Conservation (phyloP, 1,284 basidiomycete genomes). For the Stygiomarasmius scandens region DNA sequence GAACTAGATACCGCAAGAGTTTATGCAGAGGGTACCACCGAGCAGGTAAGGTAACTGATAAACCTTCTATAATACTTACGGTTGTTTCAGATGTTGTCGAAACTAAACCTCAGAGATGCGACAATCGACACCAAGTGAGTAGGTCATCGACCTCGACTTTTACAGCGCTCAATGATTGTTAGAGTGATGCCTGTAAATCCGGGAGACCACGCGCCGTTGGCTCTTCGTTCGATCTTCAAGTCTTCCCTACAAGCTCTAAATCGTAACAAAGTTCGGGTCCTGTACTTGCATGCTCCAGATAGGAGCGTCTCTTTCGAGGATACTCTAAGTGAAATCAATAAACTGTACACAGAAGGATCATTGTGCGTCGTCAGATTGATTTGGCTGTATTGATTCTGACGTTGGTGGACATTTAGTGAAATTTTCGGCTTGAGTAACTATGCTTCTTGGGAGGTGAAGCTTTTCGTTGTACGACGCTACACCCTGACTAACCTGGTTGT, state of each 20-base stretch:
- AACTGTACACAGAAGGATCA: conserved; percentile 44
- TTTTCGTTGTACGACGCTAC: no score
- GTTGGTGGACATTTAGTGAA: conserved; percentile 32
- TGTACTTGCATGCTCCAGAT: conserved; percentile 54
- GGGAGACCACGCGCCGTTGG: conserved; percentile 40
- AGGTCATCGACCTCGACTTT: conserved; percentile 2
- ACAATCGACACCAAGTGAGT: conserved; percentile 54
- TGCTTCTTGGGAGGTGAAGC: conserved; percentile 33
- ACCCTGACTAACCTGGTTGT: no score
- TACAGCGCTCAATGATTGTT: conserved; percentile 1
- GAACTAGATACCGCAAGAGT: conserved; percentile 54
- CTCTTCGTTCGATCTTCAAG: conserved; percentile 39
- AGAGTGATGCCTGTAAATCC: conserved; percentile 47
- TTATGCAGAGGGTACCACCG: conserved; percentile 55
- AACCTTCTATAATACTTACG: no score
- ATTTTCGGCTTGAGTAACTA: conserved; percentile 53
- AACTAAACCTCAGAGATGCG: conserved; percentile 44
- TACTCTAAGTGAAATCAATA: conserved; percentile 45
- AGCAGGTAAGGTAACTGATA: conserved; percentile 41
- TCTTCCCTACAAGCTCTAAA: conserved; percentile 40
- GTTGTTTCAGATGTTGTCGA: conserved; percentile 48
- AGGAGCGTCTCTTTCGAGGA: conserved; percentile 49
- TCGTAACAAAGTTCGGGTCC: conserved; percentile 41
- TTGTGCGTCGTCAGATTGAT: conserved; percentile 37
- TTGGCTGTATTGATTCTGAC: neutral